A percentile compares a stretch with the other conserved stretches of the same genome.
phyloP scores from a whole-genome alignment of 306 rosid genomes.

The Cajanus cajan region DNA sequence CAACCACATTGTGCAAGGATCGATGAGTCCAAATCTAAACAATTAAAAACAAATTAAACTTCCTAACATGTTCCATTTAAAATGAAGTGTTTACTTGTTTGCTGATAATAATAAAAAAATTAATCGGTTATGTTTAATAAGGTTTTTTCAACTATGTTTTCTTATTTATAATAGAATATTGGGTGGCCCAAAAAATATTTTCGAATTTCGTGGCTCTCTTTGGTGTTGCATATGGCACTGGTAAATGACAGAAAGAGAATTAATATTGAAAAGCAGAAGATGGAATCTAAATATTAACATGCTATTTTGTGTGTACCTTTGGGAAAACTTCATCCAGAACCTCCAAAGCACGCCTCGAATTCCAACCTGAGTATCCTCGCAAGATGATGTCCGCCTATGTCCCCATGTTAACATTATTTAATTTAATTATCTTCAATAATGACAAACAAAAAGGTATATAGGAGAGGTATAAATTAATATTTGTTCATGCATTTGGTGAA shows the following conservation, averaged over 20 bases:
- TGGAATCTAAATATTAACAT: neutral
- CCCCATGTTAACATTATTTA: neutral
- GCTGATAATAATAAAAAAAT: no score
- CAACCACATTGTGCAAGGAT: neutral
- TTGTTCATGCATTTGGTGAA: no score
- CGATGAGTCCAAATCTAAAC: neutral
- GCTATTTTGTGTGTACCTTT: constrained; percentile 35
- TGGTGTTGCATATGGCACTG: neutral
- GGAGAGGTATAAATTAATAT: no score
- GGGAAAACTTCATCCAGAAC: constrained; percentile 75
- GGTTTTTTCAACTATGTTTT: no score
- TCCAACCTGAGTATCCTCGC: constrained; percentile 86
- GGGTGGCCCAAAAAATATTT: no score
- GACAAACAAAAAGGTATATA: neutral
- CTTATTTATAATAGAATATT: no score
- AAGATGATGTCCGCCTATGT: constrained; percentile 65
- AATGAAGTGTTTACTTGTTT: no score
- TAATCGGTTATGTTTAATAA: no score
- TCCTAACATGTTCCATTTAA: neutral
- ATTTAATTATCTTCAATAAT: neutral
- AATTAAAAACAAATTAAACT: neutral
- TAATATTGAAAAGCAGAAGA: neutral
- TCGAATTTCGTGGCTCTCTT: neutral
- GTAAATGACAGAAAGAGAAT: neutral
- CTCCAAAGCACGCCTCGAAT: constrained; percentile 70